Percentiles rank a stretch among this genome's conserved stretches.
Conservation (phyloP, 2,329 filamentous ascomycete species). For the Alternaria sp. region DNA sequence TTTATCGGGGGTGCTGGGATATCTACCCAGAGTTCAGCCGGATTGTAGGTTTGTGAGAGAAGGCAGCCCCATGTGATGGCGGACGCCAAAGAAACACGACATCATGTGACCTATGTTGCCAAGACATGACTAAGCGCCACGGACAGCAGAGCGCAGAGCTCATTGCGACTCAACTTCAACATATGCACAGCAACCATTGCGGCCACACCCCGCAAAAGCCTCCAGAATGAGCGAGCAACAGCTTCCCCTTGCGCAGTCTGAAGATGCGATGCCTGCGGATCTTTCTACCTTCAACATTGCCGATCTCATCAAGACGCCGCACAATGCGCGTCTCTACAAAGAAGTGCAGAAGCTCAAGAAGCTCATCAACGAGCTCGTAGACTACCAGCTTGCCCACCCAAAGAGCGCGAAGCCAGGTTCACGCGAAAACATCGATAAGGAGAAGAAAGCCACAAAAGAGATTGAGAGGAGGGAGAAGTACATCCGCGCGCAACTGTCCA, state of each 20-base stretch:
- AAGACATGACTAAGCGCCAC: not conserved
- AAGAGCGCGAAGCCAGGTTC: constrained; percentile 27
- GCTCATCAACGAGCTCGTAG: constrained; percentile 44
- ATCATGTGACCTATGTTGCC: not conserved
- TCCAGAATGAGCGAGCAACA: constrained; percentile 23
- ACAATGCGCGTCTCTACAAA: constrained; percentile 42
- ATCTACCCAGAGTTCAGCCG: not conserved
- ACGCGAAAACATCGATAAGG: constrained; percentile 36
- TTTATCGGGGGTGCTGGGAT: not conserved
- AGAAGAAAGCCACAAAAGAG: constrained; percentile 36
- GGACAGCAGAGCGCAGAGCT: not conserved
- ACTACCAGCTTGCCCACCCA: constrained; percentile 44
- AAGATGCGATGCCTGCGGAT: constrained; percentile 25
- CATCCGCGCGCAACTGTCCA: constrained; percentile 71
- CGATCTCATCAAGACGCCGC: constrained; percentile 40
- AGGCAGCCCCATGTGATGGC: not conserved
- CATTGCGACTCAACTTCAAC: not conserved
- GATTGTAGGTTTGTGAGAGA: not conserved
- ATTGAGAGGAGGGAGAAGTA: constrained; percentile 68
- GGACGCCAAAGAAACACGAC: not conserved
- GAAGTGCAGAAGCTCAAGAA: constrained; percentile 46
- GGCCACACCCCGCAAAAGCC: not conserved
- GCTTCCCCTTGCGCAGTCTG: not conserved
- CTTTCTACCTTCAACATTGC: constrained; percentile 34
- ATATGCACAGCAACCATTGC: not conserved